Evolutionary conservation across 2,329 filamentous ascomycete species (phyloP).

Genomic region (Fusarium sp.): DNA sequence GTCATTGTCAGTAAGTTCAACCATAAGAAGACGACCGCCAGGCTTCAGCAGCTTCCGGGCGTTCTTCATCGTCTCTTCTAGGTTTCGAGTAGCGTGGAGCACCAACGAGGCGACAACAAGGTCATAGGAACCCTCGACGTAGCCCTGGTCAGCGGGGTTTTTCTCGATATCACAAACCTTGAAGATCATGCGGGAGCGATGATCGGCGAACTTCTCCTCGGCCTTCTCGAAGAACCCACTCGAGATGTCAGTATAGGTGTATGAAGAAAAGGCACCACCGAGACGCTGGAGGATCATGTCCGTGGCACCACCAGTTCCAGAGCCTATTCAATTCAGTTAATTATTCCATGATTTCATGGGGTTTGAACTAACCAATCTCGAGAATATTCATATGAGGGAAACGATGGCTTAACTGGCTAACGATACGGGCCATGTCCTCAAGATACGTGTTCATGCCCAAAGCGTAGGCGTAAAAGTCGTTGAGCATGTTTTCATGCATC

Average conservation of each 20-base stretch:
- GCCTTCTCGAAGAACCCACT: slow-evolving; percentile 20
- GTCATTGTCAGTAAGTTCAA: slow-evolving; percentile 10
- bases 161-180: slow-evolving; percentile 19
- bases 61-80: slow-evolving; percentile 20
- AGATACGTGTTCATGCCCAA: no score
- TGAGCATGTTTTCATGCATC: slow-evolving; percentile 52
- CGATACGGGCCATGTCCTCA: slow-evolving; percentile 1
- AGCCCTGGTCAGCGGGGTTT: slow-evolving; percentile 19
- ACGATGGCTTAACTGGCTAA: background rate
- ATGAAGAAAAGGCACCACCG: background rate
- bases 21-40: slow-evolving; percentile 20
- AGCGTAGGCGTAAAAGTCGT: slow-evolving; percentile 50
- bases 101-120: slow-evolving; percentile 24
- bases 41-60: slow-evolving; percentile 24
- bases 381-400: slow-evolving; percentile 10
- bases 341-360: background rate
- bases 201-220: slow-evolving; percentile 12
- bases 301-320: slow-evolving; percentile 11
- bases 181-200: slow-evolving; percentile 15
- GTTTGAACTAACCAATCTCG: slow-evolving; percentile 7
- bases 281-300: background rate
- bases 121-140: slow-evolving; percentile 23
- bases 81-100: slow-evolving; percentile 21
- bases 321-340: background rate
- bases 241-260: slow-evolving; percentile 20